These are phyloP conservation scores for Mallotus repandus DNA, from an alignment of 441 rosid genomes.

Conservation along the genomic window DNA sequence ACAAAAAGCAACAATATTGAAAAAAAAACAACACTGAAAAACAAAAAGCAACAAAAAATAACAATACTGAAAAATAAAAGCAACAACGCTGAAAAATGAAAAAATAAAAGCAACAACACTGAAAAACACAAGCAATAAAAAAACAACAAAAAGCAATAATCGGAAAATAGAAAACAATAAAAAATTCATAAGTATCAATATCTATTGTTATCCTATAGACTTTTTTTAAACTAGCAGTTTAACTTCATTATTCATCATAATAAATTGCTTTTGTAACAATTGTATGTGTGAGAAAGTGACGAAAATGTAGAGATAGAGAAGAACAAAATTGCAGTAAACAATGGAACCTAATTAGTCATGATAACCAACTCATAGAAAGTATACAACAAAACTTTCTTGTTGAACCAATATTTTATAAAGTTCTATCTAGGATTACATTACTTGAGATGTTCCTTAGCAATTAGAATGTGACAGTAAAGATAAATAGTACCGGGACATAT, in stretches of 20 bases:
- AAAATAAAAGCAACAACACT: no score
- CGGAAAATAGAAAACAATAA: slow-evolving; percentile 39
- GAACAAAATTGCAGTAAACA: slow-evolving; percentile 48
- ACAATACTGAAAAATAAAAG: no score
- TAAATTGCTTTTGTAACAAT: not conserved
- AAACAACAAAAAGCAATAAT: no score
- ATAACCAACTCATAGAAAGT: slow-evolving; percentile 4
- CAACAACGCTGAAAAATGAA: no score
- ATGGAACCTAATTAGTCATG: not conserved
- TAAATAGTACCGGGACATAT: not conserved
- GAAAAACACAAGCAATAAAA: no score
- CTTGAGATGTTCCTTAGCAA: no score
- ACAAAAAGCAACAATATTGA: no score
- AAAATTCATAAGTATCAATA: slow-evolving; percentile 13
- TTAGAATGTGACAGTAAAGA: no score
- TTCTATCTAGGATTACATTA: not conserved
- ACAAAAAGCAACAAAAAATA: no score
- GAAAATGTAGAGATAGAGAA: slow-evolving; percentile 46
- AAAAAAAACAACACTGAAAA: no score
- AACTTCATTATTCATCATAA: not conserved
- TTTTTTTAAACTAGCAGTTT: not conserved
- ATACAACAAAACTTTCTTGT: not conserved
- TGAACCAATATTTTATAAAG: not conserved
- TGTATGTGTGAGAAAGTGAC: not conserved
- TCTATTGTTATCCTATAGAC: not conserved